These are phyloP conservation scores for Allantophomopsis lycopodina DNA, from an alignment of 2,329 filamentous ascomycete genomes.

Conservation along the genomic window DNA sequence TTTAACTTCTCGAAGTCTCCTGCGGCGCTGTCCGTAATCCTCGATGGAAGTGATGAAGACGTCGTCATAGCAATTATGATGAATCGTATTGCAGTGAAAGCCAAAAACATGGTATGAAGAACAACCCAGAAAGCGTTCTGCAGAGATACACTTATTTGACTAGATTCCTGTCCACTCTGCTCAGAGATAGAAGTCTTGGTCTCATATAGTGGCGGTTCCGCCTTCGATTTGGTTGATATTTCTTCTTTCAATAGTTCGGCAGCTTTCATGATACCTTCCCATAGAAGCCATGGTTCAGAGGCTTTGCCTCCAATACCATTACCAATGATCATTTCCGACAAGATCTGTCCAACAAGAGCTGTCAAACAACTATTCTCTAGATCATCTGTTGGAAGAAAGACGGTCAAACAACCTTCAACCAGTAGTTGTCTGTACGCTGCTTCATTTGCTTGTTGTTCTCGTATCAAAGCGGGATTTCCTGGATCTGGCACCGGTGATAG, in stretches of 20 bases:
- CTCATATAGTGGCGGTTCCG: slow-evolving; percentile 6
- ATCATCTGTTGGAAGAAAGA: slow-evolving; percentile 85
- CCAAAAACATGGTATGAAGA: slow-evolving; percentile 33
- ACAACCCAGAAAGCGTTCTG: slow-evolving; percentile 32
- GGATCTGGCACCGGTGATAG: slow-evolving; percentile 61
- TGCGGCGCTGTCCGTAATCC: slow-evolving; percentile 12
- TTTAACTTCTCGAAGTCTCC: too few species aligned
- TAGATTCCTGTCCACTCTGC: slow-evolving; percentile 8
- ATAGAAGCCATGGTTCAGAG: slow-evolving; percentile 80
- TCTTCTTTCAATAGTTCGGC: slow-evolving; percentile 30
- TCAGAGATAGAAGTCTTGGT: slow-evolving; percentile 15
- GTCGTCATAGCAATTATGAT: slow-evolving; percentile 49
- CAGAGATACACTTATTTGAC: slow-evolving; percentile 8
- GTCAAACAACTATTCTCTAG: slow-evolving; percentile 77
- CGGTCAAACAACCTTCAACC: slow-evolving; percentile 66
- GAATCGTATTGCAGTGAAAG: slow-evolving; percentile 48
- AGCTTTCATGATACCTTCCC: slow-evolving; percentile 68
- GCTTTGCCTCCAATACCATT: slow-evolving; percentile 68
- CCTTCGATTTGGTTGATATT: slow-evolving; percentile 15
- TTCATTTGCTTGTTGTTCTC: slow-evolving; percentile 63
- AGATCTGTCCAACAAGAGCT: slow-evolving; percentile 70
- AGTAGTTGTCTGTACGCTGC: slow-evolving; percentile 74
- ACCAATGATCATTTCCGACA: slow-evolving; percentile 81
- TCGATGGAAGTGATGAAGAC: slow-evolving; percentile 52
- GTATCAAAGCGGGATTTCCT: slow-evolving; percentile 27